phyloP scores from a whole-genome alignment of 1,284 basidiomycete species.

The Sanghuangporus baumii region DNA sequence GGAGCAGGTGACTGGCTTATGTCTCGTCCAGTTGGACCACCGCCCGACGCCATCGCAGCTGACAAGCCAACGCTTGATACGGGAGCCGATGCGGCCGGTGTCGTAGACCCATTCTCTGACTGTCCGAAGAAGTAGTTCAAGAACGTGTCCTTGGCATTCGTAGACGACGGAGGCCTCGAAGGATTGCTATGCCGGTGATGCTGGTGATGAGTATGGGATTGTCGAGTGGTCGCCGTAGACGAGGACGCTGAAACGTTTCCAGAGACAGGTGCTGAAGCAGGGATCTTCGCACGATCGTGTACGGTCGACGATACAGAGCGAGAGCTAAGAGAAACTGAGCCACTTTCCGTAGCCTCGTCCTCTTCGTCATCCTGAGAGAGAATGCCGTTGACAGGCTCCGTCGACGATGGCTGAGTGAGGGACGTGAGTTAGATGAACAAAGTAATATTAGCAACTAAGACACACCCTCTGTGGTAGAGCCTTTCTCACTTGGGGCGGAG shows the following conservation, averaged over 20 bases:
- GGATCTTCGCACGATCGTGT: conserved; percentile 53
- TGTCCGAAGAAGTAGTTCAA: conserved; percentile 95
- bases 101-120: conserved; percentile 61
- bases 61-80: conserved; percentile 19
- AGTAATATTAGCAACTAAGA: conserved; percentile 11
- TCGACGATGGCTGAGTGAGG: conserved; percentile 42
- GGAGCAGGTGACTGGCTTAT: conserved; percentile 43
- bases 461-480: conserved; percentile 47
- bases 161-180: conserved; percentile 10
- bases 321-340: conserved; percentile 48
- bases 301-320: conserved; percentile 79
- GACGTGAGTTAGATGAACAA: not conserved
- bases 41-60: conserved; percentile 20
- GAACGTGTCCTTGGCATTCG: conserved; percentile 78
- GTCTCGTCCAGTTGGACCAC: conserved; percentile 54
- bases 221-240: conserved; percentile 9
- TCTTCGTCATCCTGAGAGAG: conserved; percentile 49
- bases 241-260: conserved; percentile 19
- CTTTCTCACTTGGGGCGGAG: conserved; percentile 38
- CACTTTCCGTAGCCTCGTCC: conserved; percentile 50
- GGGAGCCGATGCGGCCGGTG: conserved; percentile 28
- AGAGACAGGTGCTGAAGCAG: conserved; percentile 19
- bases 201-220: conserved; percentile 18
- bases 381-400: conserved; percentile 51
- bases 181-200: conserved; percentile 1